phyloP scores from a whole-genome alignment of 306 rosid species.

The Acacia confusa region DNA sequence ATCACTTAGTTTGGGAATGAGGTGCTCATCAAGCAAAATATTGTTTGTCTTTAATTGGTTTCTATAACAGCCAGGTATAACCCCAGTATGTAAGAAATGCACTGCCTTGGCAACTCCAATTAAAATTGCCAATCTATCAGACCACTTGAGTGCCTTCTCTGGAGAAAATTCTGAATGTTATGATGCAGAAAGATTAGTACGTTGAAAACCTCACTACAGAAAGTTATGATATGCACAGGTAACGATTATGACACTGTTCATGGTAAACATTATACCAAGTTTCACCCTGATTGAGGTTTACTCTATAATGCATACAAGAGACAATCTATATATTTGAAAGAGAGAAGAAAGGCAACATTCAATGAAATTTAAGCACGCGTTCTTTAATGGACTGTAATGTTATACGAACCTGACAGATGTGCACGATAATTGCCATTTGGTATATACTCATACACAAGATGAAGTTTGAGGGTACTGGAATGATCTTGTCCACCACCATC shows the following conservation, averaged over 20 bases:
- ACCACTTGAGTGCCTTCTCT: constrained; percentile 75
- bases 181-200: constrained; percentile 25
- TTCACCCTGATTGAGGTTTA: neutral
- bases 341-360: neutral
- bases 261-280: neutral
- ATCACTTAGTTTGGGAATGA: constrained; percentile 78
- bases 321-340: neutral
- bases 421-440: constrained; percentile 59
- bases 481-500: constrained; percentile 59
- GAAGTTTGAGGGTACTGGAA: constrained; percentile 48
- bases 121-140: constrained; percentile 74
- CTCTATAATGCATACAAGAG: neutral
- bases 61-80: constrained; percentile 71
- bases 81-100: constrained; percentile 80
- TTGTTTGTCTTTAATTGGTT: constrained; percentile 69
- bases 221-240: neutral
- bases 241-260: neutral
- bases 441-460: constrained; percentile 71
- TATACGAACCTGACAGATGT: constrained; percentile 63
- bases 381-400: neutral
- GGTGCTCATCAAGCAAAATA: constrained; percentile 77
- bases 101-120: constrained; percentile 92
- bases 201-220: constrained; percentile 18
- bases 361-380: neutral
- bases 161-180: constrained; percentile 51